phyloP scores from a whole-genome alignment of 441 rosid genomes.

The California macrophylla region DNA sequence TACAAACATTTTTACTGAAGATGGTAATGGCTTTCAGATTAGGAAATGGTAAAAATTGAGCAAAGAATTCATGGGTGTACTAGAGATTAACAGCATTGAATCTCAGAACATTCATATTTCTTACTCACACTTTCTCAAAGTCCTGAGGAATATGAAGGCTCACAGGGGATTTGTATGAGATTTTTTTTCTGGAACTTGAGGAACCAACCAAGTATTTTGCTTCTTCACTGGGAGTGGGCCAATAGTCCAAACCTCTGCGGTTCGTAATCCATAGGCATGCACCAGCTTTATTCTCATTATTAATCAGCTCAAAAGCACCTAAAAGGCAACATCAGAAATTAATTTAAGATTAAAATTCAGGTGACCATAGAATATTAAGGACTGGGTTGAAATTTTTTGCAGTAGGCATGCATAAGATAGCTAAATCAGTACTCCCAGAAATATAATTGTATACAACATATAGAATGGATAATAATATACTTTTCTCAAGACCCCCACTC shows the following conservation, averaged over 20 bases:
- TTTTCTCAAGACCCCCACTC: neutral
- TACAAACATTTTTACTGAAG: neutral
- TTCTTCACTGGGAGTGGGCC: constrained; percentile 73
- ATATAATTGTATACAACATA: neutral
- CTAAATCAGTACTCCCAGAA: neutral
- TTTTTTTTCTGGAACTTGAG: constrained; percentile 31
- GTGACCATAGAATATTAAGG: neutral
- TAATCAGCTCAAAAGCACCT: constrained; percentile 90
- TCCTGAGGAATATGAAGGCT: constrained; percentile 53
- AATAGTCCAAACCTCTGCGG: constrained; percentile 84
- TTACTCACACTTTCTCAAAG: constrained; percentile 78
- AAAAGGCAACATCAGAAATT: constrained; percentile 14
- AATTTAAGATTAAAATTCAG: neutral
- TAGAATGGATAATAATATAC: neutral
- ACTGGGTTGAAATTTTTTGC: neutral
- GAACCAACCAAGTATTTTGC: constrained; percentile 50
- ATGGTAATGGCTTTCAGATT: constrained; percentile 6
- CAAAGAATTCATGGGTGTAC: neutral
- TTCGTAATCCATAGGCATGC: constrained; percentile 84
- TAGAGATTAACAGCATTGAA: neutral
- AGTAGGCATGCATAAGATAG: neutral
- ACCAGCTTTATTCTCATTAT: constrained; percentile 69
- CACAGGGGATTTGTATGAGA: constrained; percentile 29
- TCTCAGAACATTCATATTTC: neutral
- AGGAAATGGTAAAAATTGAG: neutral